Conservation (phyloP, 257 asterid genomes). For the Lithospermum erythrorhizon region DNA sequence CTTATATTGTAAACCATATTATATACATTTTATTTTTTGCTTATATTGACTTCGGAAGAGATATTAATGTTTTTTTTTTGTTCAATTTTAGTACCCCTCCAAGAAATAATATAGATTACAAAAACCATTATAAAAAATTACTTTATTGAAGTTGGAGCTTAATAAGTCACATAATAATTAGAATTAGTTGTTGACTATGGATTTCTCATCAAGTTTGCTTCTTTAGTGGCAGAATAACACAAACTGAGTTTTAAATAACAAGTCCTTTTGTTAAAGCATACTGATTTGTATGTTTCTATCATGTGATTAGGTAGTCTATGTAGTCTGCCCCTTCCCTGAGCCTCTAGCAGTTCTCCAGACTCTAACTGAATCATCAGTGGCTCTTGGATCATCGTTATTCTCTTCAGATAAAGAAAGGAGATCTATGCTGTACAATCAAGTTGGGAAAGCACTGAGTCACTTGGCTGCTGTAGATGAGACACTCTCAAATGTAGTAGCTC, state of each 20-base stretch:
- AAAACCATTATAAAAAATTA: not conserved
- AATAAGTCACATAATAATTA: too few species aligned
- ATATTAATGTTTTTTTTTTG: too few species aligned
- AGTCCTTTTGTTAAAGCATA: not conserved
- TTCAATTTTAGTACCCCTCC: too few species aligned
- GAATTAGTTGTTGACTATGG: not conserved
- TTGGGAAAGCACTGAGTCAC: conserved; percentile 87
- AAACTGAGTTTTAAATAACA: too few species aligned
- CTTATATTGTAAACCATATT: not conserved
- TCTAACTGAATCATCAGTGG: conserved; percentile 78
- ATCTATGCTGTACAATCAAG: conserved; percentile 85
- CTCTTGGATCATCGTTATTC: conserved; percentile 76
- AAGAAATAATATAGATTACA: too few species aligned
- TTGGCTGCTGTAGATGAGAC: conserved; percentile 85
- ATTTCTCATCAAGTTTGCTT: too few species aligned
- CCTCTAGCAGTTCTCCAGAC: conserved; percentile 93
- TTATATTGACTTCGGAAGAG: not conserved
- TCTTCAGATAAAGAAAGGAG: conserved; percentile 89
- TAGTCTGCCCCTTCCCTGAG: conserved; percentile 98
- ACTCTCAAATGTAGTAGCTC: conserved; percentile 73
- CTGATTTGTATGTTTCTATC: conserved; percentile 13
- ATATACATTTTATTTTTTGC: not conserved
- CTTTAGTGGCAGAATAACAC: not conserved
- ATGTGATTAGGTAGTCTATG: conserved; percentile 72
- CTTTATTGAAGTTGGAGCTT: too few species aligned